Conservation (phyloP, 768 basidiomycete species). For the Termitomyces sp. region DNA sequence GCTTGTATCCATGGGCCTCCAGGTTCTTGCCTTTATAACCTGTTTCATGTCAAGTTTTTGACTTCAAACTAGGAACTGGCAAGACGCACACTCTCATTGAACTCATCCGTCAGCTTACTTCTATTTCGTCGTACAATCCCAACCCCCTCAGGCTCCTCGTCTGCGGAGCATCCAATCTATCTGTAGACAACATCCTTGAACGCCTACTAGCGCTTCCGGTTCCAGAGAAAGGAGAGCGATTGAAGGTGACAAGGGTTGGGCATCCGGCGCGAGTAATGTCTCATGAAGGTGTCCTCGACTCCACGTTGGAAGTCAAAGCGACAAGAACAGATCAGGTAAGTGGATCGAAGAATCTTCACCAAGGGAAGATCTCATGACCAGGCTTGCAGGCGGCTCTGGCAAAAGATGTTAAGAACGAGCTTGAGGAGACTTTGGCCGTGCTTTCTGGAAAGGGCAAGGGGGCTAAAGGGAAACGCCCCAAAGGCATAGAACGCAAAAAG, state of each 20-base stretch:
- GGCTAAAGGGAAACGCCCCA: conserved; percentile 66
- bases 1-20: conserved; percentile 98
- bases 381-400: conserved; percentile 67
- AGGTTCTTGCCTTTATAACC: conserved; percentile 40
- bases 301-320: conserved; percentile 74
- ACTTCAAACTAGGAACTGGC: conserved; percentile 62
- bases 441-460: conserved; percentile 76
- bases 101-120: conserved; percentile 80
- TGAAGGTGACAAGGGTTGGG: conserved; percentile 84
- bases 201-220: conserved; percentile 67
- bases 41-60: neutral
- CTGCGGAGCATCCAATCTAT: conserved; percentile 92
- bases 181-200: conserved; percentile 94
- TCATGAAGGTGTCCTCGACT: conserved; percentile 60
- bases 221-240: conserved; percentile 43
- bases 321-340: conserved; percentile 66
- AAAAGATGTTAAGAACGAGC: conserved; percentile 85
- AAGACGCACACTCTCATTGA: conserved; percentile 97
- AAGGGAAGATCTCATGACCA: neutral
- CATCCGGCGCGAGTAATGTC: conserved; percentile 93
- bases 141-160: conserved; percentile 70
- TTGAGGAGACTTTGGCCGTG: conserved; percentile 63
- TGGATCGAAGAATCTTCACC: neutral
- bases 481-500: conserved; percentile 74
- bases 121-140: conserved; percentile 42